Base-by-base conservation (phyloP, 352 stramenopile species). In the Phytopythium boreale region DNA sequence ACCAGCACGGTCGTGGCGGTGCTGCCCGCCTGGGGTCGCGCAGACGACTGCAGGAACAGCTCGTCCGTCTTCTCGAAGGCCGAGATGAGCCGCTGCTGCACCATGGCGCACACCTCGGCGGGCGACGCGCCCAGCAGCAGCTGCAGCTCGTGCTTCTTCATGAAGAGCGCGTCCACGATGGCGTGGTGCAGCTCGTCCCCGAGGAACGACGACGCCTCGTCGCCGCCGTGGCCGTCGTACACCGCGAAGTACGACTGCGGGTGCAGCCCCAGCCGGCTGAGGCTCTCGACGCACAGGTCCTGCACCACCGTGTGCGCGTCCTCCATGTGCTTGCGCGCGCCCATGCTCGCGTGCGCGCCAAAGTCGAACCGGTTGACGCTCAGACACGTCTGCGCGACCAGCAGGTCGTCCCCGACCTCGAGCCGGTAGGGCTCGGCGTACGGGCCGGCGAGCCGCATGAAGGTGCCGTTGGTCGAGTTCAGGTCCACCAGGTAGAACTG, bases 351-450 rank as follows among this genome's bases (percentile, higher is more conserved):
- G 63, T 95, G 96, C 15, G 97, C 92, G 34, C 96, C 97, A 69
- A 97, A 98, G 68, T 99, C 97, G 66, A 98, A 99, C 2, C 96
- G 89, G 75, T 98, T 98, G 8, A 99, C 90, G 1, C 88, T 98
- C 66, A 99, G 94, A 56, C 97, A 97, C 34, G 97, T 99, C 80
- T 98, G 89, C 41, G 93, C 95, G 34, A 99, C 87, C 26, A 99
- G 87, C 59, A 99, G 84, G 73, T 98, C 92, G 64, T 98, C 96
- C n/a, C 92, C 90, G 51, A 98, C 92, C 57, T 90, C 84, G 0
- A 99, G 81, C 37, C 92, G 84, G 41, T 96, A 97, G n/a, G 96
- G 90, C 34, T 96, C 93, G 36, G 84, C 76, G 72, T 98, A 98
- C 37, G 91, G 94, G 5, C 95, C 95, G 24, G 88, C 84, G 24